phyloP scores from a whole-genome alignment of 176 grass and related monocot species.

The Pontederia crassipes region DNA sequence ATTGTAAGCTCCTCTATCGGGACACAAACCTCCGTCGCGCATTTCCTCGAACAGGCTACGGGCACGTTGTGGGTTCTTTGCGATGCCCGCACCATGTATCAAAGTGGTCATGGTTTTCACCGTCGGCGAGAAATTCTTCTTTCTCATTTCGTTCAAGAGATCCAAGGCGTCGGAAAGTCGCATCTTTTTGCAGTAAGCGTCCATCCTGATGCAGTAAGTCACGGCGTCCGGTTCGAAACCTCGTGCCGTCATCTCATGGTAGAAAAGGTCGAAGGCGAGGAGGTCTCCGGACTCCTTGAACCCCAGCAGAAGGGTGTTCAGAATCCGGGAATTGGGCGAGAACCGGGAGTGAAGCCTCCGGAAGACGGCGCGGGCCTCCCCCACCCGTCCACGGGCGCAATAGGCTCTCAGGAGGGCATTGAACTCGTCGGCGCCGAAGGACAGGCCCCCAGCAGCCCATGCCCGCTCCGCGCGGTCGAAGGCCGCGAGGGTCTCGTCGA shows the following conservation, averaged over 20 bases:
- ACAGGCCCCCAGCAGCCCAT: constrained; percentile 46
- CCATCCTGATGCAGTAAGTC: constrained; percentile 70
- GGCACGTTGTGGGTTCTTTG: constrained; percentile 25
- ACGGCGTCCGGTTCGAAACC: constrained; percentile 65
- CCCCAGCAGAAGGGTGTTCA: constrained; percentile 75
- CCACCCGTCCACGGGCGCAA: constrained; percentile 42
- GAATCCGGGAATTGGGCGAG: constrained; percentile 46
- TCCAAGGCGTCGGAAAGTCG: constrained; percentile 48
- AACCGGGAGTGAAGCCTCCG: constrained; percentile 39
- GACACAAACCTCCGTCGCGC: constrained; percentile 33
- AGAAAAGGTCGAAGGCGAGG: constrained; percentile 68
- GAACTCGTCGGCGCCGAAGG: constrained; percentile 58
- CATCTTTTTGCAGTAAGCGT: constrained; percentile 64
- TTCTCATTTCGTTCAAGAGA: constrained; percentile 58
- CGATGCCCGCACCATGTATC: constrained; percentile 68
- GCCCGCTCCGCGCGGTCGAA: constrained; percentile 42
- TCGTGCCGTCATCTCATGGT: constrained; percentile 59
- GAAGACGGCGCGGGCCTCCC: constrained; percentile 60
- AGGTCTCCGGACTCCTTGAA: constrained; percentile 75
- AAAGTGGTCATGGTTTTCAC: constrained; percentile 58
- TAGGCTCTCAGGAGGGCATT: constrained; percentile 59
- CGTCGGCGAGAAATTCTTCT: constrained; percentile 44
- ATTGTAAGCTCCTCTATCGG: constrained; percentile 56
- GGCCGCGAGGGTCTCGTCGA: constrained; percentile 35
- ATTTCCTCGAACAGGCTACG: constrained; percentile 67